Evolutionary conservation across 2,329 filamentous ascomycete genomes (phyloP).

Genomic region (Colletotrichum melonis): DNA sequence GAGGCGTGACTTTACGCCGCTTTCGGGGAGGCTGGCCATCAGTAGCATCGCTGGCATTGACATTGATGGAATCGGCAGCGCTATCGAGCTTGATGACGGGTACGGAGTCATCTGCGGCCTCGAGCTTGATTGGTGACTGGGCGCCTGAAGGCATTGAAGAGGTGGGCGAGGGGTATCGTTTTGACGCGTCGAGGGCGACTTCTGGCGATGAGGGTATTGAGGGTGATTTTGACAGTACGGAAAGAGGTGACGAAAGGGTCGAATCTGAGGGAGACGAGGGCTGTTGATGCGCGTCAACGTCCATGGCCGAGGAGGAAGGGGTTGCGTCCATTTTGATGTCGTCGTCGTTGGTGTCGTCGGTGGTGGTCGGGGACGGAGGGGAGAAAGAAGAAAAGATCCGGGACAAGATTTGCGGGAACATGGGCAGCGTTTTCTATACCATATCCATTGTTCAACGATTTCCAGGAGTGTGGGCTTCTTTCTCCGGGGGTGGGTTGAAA

Average conservation of each 20-base stretch:
- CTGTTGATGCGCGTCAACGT: slow-evolving; percentile 22
- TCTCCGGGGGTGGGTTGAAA: slow-evolving; percentile 22
- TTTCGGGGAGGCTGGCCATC: slow-evolving; percentile 79
- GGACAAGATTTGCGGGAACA: slow-evolving; percentile 22
- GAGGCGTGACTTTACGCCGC: slow-evolving; percentile 74
- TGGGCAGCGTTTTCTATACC: slow-evolving; percentile 31
- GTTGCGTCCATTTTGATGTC: slow-evolving; percentile 28
- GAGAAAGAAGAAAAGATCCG: slow-evolving; percentile 9
- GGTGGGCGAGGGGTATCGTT: slow-evolving; percentile 64
- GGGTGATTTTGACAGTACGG: slow-evolving; percentile 64
- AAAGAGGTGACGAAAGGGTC: slow-evolving; percentile 65
- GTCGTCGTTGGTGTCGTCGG: background rate
- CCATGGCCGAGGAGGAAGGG: slow-evolving; percentile 30
- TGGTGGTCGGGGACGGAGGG: slow-evolving; percentile 17
- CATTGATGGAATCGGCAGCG: slow-evolving; percentile 35
- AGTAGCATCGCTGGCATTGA: slow-evolving; percentile 62
- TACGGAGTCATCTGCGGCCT: slow-evolving; percentile 47
- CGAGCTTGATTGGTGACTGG: slow-evolving; percentile 62
- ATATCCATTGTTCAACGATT: slow-evolving; percentile 29
- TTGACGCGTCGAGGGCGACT: slow-evolving; percentile 48
- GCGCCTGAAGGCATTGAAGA: slow-evolving; percentile 57
- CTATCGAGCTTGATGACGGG: slow-evolving; percentile 43
- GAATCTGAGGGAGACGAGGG: slow-evolving; percentile 46
- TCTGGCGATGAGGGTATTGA: slow-evolving; percentile 60
- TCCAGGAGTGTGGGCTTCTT: slow-evolving; percentile 12